phyloP scores from a whole-genome alignment of 176 grass and related monocot genomes.

The Triticum turgidum region DNA sequence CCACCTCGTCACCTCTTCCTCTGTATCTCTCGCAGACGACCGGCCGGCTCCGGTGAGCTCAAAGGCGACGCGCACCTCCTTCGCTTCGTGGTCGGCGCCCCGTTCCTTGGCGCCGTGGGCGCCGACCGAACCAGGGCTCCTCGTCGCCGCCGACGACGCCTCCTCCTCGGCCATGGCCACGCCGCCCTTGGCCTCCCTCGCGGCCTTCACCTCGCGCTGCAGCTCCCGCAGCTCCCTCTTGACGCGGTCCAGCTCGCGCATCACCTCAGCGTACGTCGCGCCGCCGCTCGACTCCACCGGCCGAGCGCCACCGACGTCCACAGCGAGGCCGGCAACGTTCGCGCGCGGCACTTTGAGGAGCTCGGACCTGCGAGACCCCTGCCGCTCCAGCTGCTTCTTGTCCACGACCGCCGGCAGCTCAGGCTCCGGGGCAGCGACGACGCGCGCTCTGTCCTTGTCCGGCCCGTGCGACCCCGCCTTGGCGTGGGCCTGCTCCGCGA shows the following conservation, averaged over 20 bases:
- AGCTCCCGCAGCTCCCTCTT: constrained; percentile 66
- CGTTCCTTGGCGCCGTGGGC: not conserved
- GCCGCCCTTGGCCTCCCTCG: constrained; percentile 36
- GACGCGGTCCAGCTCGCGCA: constrained; percentile 51
- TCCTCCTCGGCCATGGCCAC: not conserved
- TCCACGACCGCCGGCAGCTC: constrained; percentile 26
- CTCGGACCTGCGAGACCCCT: constrained; percentile 27
- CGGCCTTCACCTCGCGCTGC: constrained; percentile 51
- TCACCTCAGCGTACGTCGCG: constrained; percentile 37
- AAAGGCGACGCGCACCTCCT: not conserved
- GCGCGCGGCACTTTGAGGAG: constrained; percentile 10
- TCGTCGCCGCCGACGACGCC: not conserved
- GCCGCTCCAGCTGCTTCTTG: constrained; percentile 33
- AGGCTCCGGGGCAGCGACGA: constrained; percentile 10
- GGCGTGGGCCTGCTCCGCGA: not conserved
- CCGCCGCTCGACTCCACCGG: not conserved
- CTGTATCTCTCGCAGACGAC: not conserved
- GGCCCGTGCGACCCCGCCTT: no score
- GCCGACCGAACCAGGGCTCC: not conserved
- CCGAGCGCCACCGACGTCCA: not conserved
- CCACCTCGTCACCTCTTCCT: constrained; percentile 2
- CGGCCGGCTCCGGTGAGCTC: not conserved
- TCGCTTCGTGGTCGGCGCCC: constrained; percentile 8
- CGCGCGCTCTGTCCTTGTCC: constrained; percentile 37
- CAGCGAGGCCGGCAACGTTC: not conserved